Evolutionary conservation across 768 basidiomycete genomes (phyloP).

Genomic region (Phaffia australis): DNA sequence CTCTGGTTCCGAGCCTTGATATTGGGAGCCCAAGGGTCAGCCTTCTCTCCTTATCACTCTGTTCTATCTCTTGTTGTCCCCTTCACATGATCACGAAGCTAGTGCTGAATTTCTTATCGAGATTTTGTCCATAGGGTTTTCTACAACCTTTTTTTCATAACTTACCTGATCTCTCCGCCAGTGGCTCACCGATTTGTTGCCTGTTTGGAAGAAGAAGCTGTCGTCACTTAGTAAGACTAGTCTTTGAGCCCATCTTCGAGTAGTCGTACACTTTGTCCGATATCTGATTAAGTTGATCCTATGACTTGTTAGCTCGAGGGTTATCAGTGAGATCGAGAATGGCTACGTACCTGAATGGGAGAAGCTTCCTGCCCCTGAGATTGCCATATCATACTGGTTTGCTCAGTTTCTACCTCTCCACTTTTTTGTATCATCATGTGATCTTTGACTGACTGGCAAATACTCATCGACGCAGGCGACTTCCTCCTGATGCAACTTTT

Average conservation of each 20-base stretch:
- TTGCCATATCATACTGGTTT: conserved; percentile 19
- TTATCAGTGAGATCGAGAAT: conserved; percentile 62
- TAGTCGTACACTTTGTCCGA: not conserved
- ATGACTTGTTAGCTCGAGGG: conserved; percentile 46
- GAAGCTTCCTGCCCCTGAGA: conserved; percentile 33
- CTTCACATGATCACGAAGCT: conserved; percentile 39
- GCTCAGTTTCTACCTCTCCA: not conserved
- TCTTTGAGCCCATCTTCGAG: not conserved
- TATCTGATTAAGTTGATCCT: not conserved
- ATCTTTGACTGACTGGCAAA: not conserved
- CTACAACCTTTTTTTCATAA: conserved; percentile 48
- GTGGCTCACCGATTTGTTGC: conserved; percentile 31
- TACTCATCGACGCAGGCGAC: conserved; percentile 26
- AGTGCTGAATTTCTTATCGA: not conserved
- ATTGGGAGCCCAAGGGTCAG: conserved; percentile 70
- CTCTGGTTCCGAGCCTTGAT: conserved; percentile 69
- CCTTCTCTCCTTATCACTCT: conserved; percentile 7
- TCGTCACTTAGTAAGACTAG: conserved; percentile 65
- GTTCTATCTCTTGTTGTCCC: conserved; percentile 43
- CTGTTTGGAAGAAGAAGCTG: conserved; percentile 76
- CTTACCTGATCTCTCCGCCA: conserved; percentile 46
- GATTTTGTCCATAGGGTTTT: conserved; percentile 30
- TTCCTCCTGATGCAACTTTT: conserved; percentile 39
- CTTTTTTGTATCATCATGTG: not conserved
- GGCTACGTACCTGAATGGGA: conserved; percentile 44